Evolutionary conservation across 768 basidiomycete genomes (phyloP), one percentile per base, ranked within the genome.

Genomic region (Lentinus brumalis): DNA sequence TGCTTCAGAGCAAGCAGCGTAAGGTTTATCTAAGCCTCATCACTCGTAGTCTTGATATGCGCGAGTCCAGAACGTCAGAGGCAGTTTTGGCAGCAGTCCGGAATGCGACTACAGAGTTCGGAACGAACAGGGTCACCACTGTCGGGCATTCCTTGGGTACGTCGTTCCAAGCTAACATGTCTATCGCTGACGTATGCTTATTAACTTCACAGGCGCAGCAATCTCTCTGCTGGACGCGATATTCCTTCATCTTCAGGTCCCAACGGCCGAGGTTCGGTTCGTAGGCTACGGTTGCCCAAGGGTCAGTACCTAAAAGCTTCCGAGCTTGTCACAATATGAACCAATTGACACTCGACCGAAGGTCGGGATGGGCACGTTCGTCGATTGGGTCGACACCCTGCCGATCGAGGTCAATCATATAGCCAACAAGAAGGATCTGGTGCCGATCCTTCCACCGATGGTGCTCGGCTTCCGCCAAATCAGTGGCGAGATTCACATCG

Each of bases 361-460:
- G 75, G 76, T 78, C 60, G 85, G 86, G 14, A 87, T 87, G 70
- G 77, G 79, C 66, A 82, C 77, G 1, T 88, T 86, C 60, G 85
- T 85, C 1, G 64, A 84, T 62, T 81, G 81, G 63, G 78, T 86
- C 52, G 82, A 86, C 61, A 69, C 75, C 10, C 71, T 81, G 41
- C 46, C 75, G 38, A 61, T 73, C 8, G 59, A 71, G 15, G 64
- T 86, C 54, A 84, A 78, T 2, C 85, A 81, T 59, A 78, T 87
- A 67, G 85, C 81, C 67, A 86, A 88, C 71, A 44, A 69, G 60
- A 56, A 74, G 49, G 79, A 81, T 49, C 71, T 73, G 0, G 60
- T 81, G 12, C 79, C 79, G 2, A 74, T 65, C 50, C 21, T 63
- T 6, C 59, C 66, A 7, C 75, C 75, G 8, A 67, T 61, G 40